These are phyloP conservation scores for Debaryomyces tyrocola DNA, from an alignment of 805 yeast species.

Conservation along the genomic window DNA sequence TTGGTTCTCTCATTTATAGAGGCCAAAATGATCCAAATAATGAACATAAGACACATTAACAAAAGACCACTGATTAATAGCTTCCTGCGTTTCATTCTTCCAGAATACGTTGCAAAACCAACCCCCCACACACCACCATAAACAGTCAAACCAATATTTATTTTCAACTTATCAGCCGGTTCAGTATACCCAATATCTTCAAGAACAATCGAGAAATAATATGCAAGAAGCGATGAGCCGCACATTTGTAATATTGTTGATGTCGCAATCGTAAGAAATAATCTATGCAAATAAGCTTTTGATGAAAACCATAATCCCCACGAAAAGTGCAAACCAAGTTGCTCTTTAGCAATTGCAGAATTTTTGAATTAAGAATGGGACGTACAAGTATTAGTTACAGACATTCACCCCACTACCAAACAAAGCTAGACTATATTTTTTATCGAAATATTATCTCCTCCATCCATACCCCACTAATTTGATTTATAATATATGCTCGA, in stretches of 20 bases:
- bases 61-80: constrained; percentile 21
- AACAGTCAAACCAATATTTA: constrained; percentile 51
- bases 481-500: no score
- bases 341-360: no score
- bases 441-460: no score
- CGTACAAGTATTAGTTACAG: no score
- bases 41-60: constrained; percentile 24
- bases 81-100: constrained; percentile 25
- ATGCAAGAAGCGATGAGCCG: constrained; percentile 48
- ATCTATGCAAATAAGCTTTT: background rate
- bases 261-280: constrained; percentile 21
- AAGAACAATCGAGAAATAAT: constrained; percentile 15
- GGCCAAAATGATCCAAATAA: constrained; percentile 24
- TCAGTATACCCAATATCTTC: constrained; percentile 21
- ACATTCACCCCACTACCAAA: no score
- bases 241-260: constrained; percentile 39
- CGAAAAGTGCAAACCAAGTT: constrained; percentile 10
- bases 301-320: background rate
- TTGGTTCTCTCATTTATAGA: constrained; percentile 20
- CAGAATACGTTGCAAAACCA: constrained; percentile 16
- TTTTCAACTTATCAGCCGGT: constrained; percentile 42
- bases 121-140: constrained; percentile 40
- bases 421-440: no score
- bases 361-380: no score
- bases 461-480: no score